Evolutionary conservation across 2,329 filamentous ascomycete species (phyloP), one percentile per base, ranked within the genome.

Genomic region (Helotiales sp.): DNA sequence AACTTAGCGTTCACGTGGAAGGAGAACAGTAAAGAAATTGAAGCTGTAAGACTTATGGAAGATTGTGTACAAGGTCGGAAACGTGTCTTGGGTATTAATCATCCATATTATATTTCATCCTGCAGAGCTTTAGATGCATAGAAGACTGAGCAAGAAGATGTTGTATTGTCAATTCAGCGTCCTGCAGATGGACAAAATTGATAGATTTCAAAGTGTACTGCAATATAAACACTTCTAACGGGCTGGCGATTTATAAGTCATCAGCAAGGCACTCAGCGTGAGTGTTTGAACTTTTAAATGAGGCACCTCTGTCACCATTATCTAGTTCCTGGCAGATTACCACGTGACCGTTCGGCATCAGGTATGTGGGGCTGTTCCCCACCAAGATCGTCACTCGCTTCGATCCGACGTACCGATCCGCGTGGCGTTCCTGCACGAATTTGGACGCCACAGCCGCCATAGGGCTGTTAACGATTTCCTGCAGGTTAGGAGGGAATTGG

Each of bases 81-180:
- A 26, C 11, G 45, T 13, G 37, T 65, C 34, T 28, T 65, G 32
- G 57, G 63, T 17, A 2, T 45, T 54, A 40, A 61, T 55, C 63
- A 65, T 45, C 63, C 55, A 22, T 17, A 65, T 32, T 40, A 28
- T 26, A n/a, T 66, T 11, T 66, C 45, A 20, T 66, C 57, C 28
- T 55, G 32, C 32, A 62, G 30, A 62, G 58, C 58, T 30, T 66
- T 66, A 37, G 13, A n/a, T 66, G 17, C 11, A 57, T 62, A 55
- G 64, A 24, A 66, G 64, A 10, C n/a, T 40, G 58, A 66, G 64
- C 13, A 60, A 37, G 11, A 28, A 34, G 32, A 60, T 37, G 20
- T 47, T 40, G 20, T 47, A 20, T 47, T 47, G n/a, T 54, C 24
- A 54, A 54, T 54, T 34, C 15, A 54, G 22, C 17, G 24, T 54